Evolutionary conservation across 2,329 filamentous ascomycete genomes (phyloP).

Genomic region (Camillea tinctor): DNA sequence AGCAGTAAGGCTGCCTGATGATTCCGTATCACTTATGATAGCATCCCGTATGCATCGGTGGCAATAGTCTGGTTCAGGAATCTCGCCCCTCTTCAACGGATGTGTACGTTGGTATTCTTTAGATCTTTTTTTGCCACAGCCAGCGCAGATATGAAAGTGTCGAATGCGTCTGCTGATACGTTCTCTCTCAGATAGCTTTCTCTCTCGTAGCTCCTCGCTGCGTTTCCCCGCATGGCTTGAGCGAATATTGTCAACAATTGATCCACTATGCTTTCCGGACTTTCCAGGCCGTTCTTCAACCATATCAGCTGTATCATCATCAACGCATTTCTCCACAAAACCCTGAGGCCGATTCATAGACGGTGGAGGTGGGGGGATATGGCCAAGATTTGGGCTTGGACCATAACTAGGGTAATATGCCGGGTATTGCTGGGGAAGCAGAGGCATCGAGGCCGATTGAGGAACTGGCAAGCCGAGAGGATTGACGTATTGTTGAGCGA

Average conservation of each 20-base stretch:
- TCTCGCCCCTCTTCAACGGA: conserved; percentile 26
- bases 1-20: conserved; percentile 2
- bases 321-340: background rate
- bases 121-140: conserved; percentile 27
- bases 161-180: conserved; percentile 21
- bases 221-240: background rate
- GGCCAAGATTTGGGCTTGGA: background rate
- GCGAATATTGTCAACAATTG: background rate
- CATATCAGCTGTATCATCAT: background rate
- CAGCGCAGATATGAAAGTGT: conserved; percentile 25
- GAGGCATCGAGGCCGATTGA: conserved; percentile 11
- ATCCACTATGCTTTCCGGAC: background rate
- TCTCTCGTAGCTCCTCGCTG: background rate
- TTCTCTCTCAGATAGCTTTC: background rate
- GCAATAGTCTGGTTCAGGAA: conserved; percentile 25
- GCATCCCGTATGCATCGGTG: conserved; percentile 18
- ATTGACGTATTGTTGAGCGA: conserved; percentile 10
- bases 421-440: conserved; percentile 4
- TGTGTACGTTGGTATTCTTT: conserved; percentile 22
- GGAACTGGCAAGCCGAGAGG: conserved; percentile 1
- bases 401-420: background rate
- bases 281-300: background rate
- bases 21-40: conserved; percentile 1
- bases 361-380: conserved; percentile 12
- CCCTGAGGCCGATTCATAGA: background rate